Evolutionary conservation across 768 basidiomycete species (phyloP).

Genomic region (Leccinum ochraceum): DNA sequence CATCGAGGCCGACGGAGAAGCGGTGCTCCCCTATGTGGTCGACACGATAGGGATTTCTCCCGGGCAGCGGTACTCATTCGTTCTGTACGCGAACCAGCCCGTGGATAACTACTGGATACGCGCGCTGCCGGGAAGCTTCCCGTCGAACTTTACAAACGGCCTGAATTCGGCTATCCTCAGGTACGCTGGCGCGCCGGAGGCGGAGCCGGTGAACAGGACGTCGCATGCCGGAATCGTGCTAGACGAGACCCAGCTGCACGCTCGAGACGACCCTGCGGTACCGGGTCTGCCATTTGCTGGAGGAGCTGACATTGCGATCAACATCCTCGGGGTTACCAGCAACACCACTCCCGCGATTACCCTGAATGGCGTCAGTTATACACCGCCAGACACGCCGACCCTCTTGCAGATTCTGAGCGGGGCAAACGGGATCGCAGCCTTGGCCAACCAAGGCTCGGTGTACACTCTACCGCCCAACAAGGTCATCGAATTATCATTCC

Average conservation of each 20-base stretch:
- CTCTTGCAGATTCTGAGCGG: constrained; percentile 48
- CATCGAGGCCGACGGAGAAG: constrained; percentile 49
- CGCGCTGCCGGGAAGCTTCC: constrained; percentile 27
- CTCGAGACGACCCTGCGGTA: constrained; percentile 27
- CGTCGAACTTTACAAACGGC: constrained; percentile 27
- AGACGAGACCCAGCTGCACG: constrained; percentile 39
- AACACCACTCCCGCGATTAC: constrained; percentile 26
- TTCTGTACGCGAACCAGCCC: constrained; percentile 37
- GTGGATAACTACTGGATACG: constrained; percentile 45
- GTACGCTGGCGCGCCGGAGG: constrained; percentile 38
- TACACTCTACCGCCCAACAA: constrained; percentile 45
- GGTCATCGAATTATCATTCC: constrained; percentile 42
- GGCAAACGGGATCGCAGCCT: constrained; percentile 30
- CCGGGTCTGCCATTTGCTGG: constrained; percentile 39
- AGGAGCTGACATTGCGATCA: constrained; percentile 42
- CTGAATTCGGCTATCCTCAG: constrained; percentile 45
- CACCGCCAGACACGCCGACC: constrained; percentile 41
- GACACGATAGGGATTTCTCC: constrained; percentile 46
- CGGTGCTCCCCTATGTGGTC: constrained; percentile 38
- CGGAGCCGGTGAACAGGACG: constrained; percentile 33
- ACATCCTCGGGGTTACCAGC: constrained; percentile 36
- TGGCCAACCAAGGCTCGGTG: constrained; percentile 42
- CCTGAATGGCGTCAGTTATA: constrained; percentile 37
- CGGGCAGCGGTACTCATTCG: constrained; percentile 54
- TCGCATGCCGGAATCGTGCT: constrained; percentile 23